These are phyloP conservation scores for Monosporascus cannonballus DNA, from an alignment of 2,329 filamentous ascomycete genomes.

Conservation along the genomic window DNA sequence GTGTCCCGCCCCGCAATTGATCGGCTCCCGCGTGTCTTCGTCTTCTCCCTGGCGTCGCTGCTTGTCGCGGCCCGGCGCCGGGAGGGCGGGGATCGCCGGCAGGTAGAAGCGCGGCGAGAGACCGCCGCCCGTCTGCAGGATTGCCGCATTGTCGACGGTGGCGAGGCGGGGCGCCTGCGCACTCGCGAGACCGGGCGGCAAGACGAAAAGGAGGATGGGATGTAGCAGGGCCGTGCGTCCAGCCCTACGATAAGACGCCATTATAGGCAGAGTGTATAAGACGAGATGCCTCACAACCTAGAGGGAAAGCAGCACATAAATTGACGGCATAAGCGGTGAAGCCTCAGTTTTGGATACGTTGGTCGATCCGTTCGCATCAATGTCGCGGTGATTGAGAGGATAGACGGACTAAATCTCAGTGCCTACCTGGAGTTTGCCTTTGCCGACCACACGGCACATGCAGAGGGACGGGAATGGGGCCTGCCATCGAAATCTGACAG, in stretches of 20 bases:
- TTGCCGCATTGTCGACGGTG: neutral
- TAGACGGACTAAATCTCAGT: too few species aligned
- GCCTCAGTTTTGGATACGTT: neutral
- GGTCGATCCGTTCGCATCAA: neutral
- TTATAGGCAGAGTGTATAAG: neutral
- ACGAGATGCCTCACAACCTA: neutral
- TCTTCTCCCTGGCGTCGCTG: neutral
- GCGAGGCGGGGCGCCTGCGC: neutral
- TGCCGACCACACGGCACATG: too few species aligned
- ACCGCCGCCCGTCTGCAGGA: neutral
- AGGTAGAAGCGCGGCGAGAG: neutral
- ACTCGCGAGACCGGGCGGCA: neutral
- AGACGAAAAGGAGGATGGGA: neutral
- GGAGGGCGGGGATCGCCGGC: neutral
- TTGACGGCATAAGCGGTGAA: neutral
- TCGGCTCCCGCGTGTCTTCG: neutral
- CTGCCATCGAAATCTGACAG: neutral
- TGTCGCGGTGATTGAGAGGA: neutral
- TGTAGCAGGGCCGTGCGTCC: neutral
- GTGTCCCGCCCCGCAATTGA: slow-evolving; percentile 6
- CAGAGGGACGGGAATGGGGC: neutral
- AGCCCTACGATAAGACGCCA: neutral
- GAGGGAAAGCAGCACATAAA: neutral
- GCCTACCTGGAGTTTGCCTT: too few species aligned
- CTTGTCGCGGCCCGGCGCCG: neutral